Conservation (phyloP, 2,329 filamentous ascomycete genomes). For the Pyricularia pennisetigena region DNA sequence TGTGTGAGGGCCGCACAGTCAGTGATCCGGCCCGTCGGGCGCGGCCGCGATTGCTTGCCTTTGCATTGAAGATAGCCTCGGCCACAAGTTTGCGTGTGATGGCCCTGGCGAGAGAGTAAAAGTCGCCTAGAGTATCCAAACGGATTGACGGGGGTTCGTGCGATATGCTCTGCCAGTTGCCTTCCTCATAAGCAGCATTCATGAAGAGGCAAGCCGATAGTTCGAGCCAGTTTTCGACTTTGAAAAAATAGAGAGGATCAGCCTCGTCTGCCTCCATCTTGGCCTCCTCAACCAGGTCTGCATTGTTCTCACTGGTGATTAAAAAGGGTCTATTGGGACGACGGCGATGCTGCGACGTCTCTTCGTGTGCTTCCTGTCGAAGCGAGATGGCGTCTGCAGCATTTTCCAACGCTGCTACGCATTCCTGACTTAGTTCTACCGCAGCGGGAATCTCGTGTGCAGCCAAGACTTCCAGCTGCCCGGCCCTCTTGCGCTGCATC, state of each 20-base stretch:
- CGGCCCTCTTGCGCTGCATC: conserved; percentile 20
- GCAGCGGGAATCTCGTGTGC: conserved; percentile 57
- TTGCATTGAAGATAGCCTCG: conserved; percentile 46
- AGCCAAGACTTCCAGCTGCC: conserved; percentile 27
- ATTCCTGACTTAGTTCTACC: conserved; percentile 57
- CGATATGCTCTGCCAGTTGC: conserved; percentile 58
- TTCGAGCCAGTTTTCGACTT: conserved; percentile 47
- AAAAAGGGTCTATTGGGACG: conserved; percentile 51
- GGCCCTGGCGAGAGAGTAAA: conserved; percentile 57
- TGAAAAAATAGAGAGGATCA: conserved; percentile 47
- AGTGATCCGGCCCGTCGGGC: conserved; percentile 61
- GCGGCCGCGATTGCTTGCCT: conserved; percentile 44
- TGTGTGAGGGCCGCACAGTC: conserved; percentile 31
- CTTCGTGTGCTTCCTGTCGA: conserved; percentile 55
- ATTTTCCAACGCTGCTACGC: conserved; percentile 55
- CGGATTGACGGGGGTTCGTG: conserved; percentile 60
- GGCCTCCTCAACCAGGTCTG: conserved; percentile 7
- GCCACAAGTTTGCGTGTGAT: conserved; percentile 58
- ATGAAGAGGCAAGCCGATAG: conserved; percentile 64
- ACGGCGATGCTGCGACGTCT: conserved; percentile 18
- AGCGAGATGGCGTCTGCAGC: conserved; percentile 57
- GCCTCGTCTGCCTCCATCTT: conserved; percentile 10
- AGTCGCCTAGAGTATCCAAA: conserved; percentile 65
- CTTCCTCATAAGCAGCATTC: conserved; percentile 52
- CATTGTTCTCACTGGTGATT: conserved; percentile 32